phyloP scores from a whole-genome alignment of 2,329 filamentous ascomycete genomes.

The Leptodontidium sp. region DNA sequence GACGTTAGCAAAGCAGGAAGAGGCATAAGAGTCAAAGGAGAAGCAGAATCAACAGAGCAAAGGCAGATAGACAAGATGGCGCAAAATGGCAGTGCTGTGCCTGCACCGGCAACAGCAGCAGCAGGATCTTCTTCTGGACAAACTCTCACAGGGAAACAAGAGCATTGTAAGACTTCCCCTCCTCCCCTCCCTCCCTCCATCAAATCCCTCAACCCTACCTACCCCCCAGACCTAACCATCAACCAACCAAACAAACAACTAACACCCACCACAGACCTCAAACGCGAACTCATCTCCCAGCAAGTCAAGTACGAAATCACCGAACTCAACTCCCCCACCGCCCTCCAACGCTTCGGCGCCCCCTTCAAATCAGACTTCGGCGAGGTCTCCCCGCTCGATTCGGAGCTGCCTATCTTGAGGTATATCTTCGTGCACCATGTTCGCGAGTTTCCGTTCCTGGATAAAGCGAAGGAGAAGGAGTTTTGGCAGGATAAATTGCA shows the following conservation, averaged over 20 bases:
- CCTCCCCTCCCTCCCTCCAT: background rate
- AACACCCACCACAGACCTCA: constrained; percentile 73
- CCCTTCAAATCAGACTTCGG: constrained; percentile 93
- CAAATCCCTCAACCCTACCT: background rate
- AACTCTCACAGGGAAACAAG: constrained; percentile 88
- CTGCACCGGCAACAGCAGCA: constrained; percentile 7
- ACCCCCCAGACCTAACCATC: background rate
- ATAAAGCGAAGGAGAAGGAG: constrained; percentile 97
- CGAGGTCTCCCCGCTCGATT: constrained; percentile 92
- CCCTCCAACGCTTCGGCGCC: constrained; percentile 91
- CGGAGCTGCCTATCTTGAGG: constrained; percentile 89
- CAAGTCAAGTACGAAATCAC: constrained; percentile 91
- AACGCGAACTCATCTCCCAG: constrained; percentile 89
- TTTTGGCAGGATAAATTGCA: constrained; percentile 99
- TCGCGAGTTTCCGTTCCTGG: constrained; percentile 95
- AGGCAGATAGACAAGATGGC: constrained; percentile 10
- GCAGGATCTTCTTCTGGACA: constrained; percentile 33
- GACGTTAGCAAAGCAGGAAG: background rate
- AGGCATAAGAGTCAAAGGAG: background rate
- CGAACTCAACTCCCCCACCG: constrained; percentile 94
- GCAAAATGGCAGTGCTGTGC: constrained; percentile 33
- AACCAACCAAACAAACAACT: background rate
- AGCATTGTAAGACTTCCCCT: constrained; percentile 74
- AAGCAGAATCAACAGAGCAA: background rate
- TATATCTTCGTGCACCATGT: constrained; percentile 99